Evolutionary conservation across 2,329 filamentous ascomycete species (phyloP).

Genomic region (Huntiella moniliformis): DNA sequence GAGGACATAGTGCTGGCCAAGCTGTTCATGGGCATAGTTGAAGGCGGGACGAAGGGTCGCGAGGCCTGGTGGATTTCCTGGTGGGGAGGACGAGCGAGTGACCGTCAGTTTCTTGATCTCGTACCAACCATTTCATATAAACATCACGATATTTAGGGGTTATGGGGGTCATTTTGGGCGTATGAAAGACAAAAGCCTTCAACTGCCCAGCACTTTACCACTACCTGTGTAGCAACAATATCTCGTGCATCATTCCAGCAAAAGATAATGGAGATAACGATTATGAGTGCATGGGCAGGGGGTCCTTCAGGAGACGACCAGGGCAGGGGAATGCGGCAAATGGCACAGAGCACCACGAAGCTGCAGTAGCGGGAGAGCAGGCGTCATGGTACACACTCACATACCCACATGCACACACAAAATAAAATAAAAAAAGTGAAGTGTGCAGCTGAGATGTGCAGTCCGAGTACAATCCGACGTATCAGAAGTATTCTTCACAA

Average conservation of each 20-base stretch:
- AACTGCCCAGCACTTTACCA: not conserved
- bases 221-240: not conserved
- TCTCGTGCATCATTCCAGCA: not conserved
- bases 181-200: not conserved
- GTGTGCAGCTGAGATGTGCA: not conserved
- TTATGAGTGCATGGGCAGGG: conserved; percentile 1
- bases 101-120: conserved; percentile 12
- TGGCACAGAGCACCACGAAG: conserved; percentile 5
- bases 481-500: not conserved
- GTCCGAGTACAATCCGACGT: not conserved
- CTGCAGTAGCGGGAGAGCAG: not conserved
- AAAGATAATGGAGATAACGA: conserved; percentile 1
- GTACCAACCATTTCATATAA: conserved; percentile 1
- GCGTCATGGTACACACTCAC: conserved; percentile 1
- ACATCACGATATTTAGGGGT: not conserved
- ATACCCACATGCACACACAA: not conserved
- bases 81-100: conserved; percentile 15
- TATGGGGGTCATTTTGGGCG: not conserved
- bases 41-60: conserved; percentile 27
- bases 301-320: conserved; percentile 5
- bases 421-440: not conserved
- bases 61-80: conserved; percentile 48
- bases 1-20: conserved; percentile 9
- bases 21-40: conserved; percentile 7
- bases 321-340: conserved; percentile 4